Evolutionary conservation across 352 stramenopile species (phyloP), one percentile per base, ranked within the genome.

Genomic region (Porosira glacialis): DNA sequence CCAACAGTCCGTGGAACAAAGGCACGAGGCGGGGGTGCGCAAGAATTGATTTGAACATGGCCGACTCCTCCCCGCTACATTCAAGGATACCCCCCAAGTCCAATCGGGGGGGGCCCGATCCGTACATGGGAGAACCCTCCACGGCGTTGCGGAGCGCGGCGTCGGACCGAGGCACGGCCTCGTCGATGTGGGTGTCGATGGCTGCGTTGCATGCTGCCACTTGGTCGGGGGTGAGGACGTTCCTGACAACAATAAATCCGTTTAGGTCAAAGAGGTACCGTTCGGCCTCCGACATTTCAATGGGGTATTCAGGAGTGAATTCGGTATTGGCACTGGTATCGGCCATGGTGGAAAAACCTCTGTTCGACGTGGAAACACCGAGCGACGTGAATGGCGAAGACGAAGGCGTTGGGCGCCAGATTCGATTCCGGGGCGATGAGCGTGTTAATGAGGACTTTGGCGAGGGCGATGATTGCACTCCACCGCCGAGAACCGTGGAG

Each of bases 221-320:
- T 79, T 94, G 78, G 8, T 87, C 82, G 1, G 63, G 53, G 2
- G 78, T 69, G 2, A 94, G 70, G 6, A 92, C 88, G 50, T 77
- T 77, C 10, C 75, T 70, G 0, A 94, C 53, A 10, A 93, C 74
- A 28, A 93, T 51, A 66, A 84, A 94, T 15, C 88, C 88, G 65
- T 94, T 92, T 19, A 94, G 65, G 71, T 94, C 88, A 59, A 94
- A 94, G 3, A 93, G 63, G 70, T 90, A 92, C 27, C 65, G 64
- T 49, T 92, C 78, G 21, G 85, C 71, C 28, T 87, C 77, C 0
- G 75, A 71, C 79, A 89, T 89, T 68, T 75, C 52, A 13, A 26
- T 67, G 31, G 63, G 58, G 36, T 57, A 59, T 3, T 36, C 28
- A n/a, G n/a, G n/a, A n/a, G n/a, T n/a, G n/a, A n/a, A n/a, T n/a